These are phyloP conservation scores for Sugiyamaella valdiviana DNA, from an alignment of 805 yeast genomes.

Conservation along the genomic window DNA sequence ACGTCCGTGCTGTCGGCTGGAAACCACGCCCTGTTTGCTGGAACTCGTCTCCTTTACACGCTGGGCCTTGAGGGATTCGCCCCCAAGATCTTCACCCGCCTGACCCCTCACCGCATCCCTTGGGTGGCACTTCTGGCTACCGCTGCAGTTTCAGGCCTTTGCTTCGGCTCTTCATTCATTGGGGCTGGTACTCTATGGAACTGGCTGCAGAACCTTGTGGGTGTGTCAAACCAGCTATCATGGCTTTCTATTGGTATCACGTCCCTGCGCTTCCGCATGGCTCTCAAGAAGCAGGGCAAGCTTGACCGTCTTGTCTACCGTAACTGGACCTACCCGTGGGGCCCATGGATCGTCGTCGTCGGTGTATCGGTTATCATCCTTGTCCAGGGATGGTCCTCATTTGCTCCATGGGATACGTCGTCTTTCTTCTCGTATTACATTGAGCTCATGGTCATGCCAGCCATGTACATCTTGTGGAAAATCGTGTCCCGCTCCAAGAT, in stretches of 20 bases:
- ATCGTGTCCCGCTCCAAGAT: conserved; percentile 55
- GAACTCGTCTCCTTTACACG: conserved; percentile 56
- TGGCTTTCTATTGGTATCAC: conserved; percentile 54
- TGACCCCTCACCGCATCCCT: conserved; percentile 47
- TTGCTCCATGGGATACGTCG: conserved; percentile 60
- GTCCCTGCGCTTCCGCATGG: conserved; percentile 50
- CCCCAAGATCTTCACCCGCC: conserved; percentile 44
- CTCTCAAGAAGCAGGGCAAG: conserved; percentile 37
- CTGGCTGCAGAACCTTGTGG: conserved; percentile 50
- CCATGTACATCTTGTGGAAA: conserved; percentile 54
- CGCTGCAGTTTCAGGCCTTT: conserved; percentile 50
- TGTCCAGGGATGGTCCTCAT: conserved; percentile 59
- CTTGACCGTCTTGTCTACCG: conserved; percentile 41
- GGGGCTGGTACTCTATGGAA: conserved; percentile 49
- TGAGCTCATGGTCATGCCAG: conserved; percentile 48
- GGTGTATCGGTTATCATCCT: conserved; percentile 44
- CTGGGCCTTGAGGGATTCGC: conserved; percentile 56
- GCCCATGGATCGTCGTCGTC: conserved; percentile 44
- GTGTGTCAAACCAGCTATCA: conserved; percentile 58
- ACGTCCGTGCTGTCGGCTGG: conserved; percentile 60
- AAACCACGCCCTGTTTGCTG: conserved; percentile 60
- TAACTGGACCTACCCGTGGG: conserved; percentile 46
- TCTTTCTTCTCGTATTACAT: conserved; percentile 64
- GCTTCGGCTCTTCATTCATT: conserved; percentile 53
- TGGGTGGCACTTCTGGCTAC: conserved; percentile 43